Percentiles rank a stretch among this genome's conserved stretches.
Conservation (phyloP, 2,329 filamentous ascomycete species). For the Aspergillus sp. region DNA sequence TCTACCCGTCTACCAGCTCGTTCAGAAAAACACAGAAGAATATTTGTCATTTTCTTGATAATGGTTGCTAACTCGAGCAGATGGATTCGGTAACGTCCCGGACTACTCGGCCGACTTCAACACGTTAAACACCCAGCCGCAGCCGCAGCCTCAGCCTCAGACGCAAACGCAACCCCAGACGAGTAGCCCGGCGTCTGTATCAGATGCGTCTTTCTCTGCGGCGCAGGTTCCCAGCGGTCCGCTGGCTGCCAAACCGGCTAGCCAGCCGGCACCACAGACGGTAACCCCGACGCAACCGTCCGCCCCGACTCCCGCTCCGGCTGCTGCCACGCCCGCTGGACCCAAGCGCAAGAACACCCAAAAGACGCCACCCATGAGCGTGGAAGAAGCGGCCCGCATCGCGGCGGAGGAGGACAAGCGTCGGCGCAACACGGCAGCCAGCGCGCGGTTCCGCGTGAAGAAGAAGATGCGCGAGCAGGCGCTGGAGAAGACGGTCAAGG, state of each 20-base stretch:
- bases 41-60: neutral
- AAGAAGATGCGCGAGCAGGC: slow-evolving; percentile 93
- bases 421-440: slow-evolving; percentile 82
- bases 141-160: slow-evolving; percentile 19
- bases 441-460: slow-evolving; percentile 89
- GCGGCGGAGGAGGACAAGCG: slow-evolving; percentile 92
- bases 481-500: slow-evolving; percentile 75
- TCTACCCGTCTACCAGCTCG: neutral
- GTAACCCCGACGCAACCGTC: slow-evolving; percentile 16
- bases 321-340: slow-evolving; percentile 15
- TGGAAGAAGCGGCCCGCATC: slow-evolving; percentile 68
- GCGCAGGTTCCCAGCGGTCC: slow-evolving; percentile 19
- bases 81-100: slow-evolving; percentile 32
- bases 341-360: slow-evolving; percentile 39
- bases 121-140: slow-evolving; percentile 20
- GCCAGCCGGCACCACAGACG: slow-evolving; percentile 12
- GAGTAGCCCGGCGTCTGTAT: neutral
- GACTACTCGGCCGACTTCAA: slow-evolving; percentile 31
- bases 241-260: slow-evolving; percentile 13
- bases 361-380: slow-evolving; percentile 42
- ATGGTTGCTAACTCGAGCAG: slow-evolving; percentile 13
- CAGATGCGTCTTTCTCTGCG: slow-evolving; percentile 7
- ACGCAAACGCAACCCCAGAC: slow-evolving; percentile 15
- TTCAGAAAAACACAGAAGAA: neutral
- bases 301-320: slow-evolving; percentile 19